Evolutionary conservation across 495 filamentous ascomycete species (phyloP).

Genomic region (Annulohypoxylon moriforme): DNA sequence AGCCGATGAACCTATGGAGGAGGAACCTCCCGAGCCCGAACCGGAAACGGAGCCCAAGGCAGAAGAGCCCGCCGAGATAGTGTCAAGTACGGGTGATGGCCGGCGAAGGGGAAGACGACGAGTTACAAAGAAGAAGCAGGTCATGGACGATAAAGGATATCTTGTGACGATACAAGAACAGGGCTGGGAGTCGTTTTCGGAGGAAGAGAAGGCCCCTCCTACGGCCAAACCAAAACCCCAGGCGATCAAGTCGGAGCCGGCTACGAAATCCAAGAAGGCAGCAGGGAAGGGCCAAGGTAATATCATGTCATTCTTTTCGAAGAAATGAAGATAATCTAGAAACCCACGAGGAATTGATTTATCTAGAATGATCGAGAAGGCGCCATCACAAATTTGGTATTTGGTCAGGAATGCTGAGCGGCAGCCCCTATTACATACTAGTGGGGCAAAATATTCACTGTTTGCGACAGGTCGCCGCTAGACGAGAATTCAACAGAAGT

Average conservation of each 20-base stretch:
- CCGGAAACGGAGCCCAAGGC: slow-evolving; percentile 52
- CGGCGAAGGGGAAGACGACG: slow-evolving; percentile 82
- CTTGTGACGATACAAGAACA: slow-evolving; percentile 90
- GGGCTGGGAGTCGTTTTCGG: slow-evolving; percentile 95
- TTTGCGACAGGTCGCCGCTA: too few species aligned
- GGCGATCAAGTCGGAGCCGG: slow-evolving; percentile 40
- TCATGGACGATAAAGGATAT: slow-evolving; percentile 94
- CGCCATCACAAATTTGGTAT: too few species aligned
- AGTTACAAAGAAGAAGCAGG: slow-evolving; percentile 88
- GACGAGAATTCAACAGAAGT: too few species aligned
- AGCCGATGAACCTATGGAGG: slow-evolving; percentile 44
- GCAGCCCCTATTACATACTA: too few species aligned
- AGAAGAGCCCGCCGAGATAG: slow-evolving; percentile 65
- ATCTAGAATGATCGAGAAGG: too few species aligned
- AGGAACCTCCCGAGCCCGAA: slow-evolving; percentile 51
- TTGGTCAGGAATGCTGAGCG: too few species aligned
- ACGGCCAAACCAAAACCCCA: slow-evolving; percentile 63
- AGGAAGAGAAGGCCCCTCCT: slow-evolving; percentile 75
- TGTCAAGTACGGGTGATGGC: slow-evolving; percentile 68
- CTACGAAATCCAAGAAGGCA: slow-evolving; percentile 67
- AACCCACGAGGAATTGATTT: too few species aligned
- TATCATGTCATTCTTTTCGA: slow-evolving; percentile 94
- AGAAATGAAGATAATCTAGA: slow-evolving; percentile 64
- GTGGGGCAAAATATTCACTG: too few species aligned
- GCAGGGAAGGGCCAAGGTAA: slow-evolving; percentile 76